Conservation (phyloP, 2,329 filamentous ascomycete genomes). For the Neonectria hederae region DNA sequence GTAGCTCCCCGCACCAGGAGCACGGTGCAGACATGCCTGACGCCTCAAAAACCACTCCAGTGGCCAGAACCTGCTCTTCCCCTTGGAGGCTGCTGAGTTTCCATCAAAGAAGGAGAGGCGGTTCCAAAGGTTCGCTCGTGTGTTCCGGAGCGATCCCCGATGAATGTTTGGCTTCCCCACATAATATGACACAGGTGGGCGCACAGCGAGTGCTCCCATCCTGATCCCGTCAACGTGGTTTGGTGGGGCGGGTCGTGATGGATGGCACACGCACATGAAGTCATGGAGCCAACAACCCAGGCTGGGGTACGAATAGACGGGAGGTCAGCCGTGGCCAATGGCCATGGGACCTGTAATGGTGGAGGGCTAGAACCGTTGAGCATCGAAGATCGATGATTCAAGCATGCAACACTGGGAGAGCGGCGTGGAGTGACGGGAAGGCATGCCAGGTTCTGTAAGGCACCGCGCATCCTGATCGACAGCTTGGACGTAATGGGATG, state of each 20-base stretch:
- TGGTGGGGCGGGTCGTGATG: constrained; percentile 24
- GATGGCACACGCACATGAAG: constrained; percentile 19
- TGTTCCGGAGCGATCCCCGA: constrained; percentile 22
- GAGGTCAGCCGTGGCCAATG: neutral
- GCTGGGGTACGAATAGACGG: neutral
- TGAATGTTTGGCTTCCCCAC: constrained; percentile 33
- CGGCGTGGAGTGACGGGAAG: constrained; percentile 2
- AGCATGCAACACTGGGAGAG: constrained; percentile 6
- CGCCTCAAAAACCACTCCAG: neutral
- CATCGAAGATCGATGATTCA: constrained; percentile 11
- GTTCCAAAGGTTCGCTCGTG: constrained; percentile 18
- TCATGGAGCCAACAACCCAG: constrained; percentile 31
- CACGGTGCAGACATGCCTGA: neutral
- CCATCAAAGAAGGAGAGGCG: constrained; percentile 20
- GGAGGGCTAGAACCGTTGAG: neutral
- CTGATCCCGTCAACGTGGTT: constrained; percentile 23
- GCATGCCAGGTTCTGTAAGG: constrained; percentile 9
- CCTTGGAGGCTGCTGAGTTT: constrained; percentile 32
- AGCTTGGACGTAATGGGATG: neutral
- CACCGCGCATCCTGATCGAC: constrained; percentile 15
- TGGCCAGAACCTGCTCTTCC: neutral
- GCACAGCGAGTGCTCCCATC: neutral
- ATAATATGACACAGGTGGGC: constrained; percentile 19
- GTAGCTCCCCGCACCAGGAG: neutral
- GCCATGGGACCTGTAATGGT: neutral